Evolutionary conservation across 2,329 filamentous ascomycete species (phyloP).

Genomic region (Podosphaera aphanis): DNA sequence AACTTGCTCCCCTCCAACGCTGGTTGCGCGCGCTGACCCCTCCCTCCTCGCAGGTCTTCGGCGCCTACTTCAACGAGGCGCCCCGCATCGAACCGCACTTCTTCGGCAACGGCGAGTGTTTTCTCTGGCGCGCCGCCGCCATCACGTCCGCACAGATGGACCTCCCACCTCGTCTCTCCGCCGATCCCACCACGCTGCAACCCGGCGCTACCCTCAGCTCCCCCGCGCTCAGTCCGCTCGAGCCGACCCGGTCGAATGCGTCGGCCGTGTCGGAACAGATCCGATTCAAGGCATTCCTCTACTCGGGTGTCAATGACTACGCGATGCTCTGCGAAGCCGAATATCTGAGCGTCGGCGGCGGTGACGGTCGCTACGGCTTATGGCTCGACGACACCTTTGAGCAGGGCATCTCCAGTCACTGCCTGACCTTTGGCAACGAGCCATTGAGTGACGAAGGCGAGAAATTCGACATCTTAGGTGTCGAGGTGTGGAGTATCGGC

Average conservation of each 20-base stretch:
- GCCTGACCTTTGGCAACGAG: slow-evolving; percentile 88
- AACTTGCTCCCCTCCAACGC: slow-evolving; percentile 7
- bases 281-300: slow-evolving; percentile 91
- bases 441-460: slow-evolving; percentile 75
- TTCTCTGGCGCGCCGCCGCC: slow-evolving; percentile 58
- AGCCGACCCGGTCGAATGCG: slow-evolving; percentile 21
- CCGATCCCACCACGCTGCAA: slow-evolving; percentile 36
- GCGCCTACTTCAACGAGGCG: slow-evolving; percentile 78
- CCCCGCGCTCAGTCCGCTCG: slow-evolving; percentile 9
- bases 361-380: slow-evolving; percentile 72
- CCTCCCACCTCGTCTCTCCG: slow-evolving; percentile 43
- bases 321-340: slow-evolving; percentile 77
- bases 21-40: no score
- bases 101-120: slow-evolving; percentile 92
- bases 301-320: slow-evolving; percentile 89
- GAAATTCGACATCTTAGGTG: slow-evolving; percentile 75
- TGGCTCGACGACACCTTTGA: slow-evolving; percentile 80
- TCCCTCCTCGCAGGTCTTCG: slow-evolving; percentile 46
- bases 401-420: slow-evolving; percentile 59
- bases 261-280: slow-evolving; percentile 37
- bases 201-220: slow-evolving; percentile 33
- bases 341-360: slow-evolving; percentile 70
- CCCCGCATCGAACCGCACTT: slow-evolving; percentile 65
- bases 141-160: slow-evolving; percentile 28
- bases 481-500: slow-evolving; percentile 90